Evolutionary conservation across 2,329 filamentous ascomycete species (phyloP), one percentile per base, ranked within the genome.

Genomic region (Penicillium sp.): DNA sequence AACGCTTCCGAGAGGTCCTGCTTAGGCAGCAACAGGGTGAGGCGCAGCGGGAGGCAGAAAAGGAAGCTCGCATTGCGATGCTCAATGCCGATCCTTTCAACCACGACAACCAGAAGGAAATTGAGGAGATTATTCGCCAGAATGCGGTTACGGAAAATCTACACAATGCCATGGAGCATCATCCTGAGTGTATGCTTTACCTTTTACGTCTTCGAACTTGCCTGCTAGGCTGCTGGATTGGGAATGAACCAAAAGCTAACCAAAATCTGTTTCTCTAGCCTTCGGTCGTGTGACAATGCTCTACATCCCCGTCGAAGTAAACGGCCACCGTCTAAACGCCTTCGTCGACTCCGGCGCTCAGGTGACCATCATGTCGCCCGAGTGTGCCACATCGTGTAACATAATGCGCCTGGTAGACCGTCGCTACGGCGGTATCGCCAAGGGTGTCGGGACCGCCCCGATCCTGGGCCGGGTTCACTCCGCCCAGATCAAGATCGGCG

Each of bases 281-380:
- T 99, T 99, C 71, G 94, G 91, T 53, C 86, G 90, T 66, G 94
- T 99, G 40, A 92, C 93, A 66, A 94, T 99, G 87, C 85, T 99
- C 47, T 99, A 99, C 76, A 89, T 97, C 65, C 87, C 95, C 70
- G 92, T 96, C 60, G 90, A 95, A 73, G 94, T 99, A 67, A 99
- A 99, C 75, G 89, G 90, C 13, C 84, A 91, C 66, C 90, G 90
- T 57, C 88, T 99, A 68, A 97, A 97, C 79, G 94, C 93, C 3
- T 89, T 99, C 65, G 94, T 99, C 59, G 94, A 99, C 75, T 97
- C 94, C 2, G 94, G 94, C 60, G 94, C 94, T 25, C 94, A 99
- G 78, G 92, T 93, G 27, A 99, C 94, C 50, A 97, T 99, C 79
- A 99, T 99, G 94, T 97, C 93, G 5, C 94, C 94, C 5, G 82